Evolutionary conservation across 202 grass and related monocot species (phyloP).

Genomic region (Hordeum pubiflorum): DNA sequence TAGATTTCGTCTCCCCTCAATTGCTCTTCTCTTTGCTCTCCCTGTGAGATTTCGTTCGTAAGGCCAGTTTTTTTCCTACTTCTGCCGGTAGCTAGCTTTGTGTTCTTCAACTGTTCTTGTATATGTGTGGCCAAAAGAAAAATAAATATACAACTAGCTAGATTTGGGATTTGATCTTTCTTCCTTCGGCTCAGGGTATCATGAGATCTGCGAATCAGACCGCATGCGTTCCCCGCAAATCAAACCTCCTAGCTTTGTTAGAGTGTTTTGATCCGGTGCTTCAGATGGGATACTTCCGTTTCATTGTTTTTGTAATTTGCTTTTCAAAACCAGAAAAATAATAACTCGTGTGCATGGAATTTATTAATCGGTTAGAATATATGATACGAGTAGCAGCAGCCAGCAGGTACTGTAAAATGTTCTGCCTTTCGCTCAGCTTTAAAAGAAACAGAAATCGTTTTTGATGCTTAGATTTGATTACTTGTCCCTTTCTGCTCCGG

Average conservation of each 20-base stretch:
- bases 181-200: background rate
- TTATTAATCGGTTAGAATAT: background rate
- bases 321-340: background rate
- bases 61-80: background rate
- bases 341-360: background rate
- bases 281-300: background rate
- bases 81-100: background rate
- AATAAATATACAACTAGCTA: background rate
- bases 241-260: background rate
- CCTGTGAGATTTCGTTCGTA: background rate
- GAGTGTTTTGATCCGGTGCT: background rate
- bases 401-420: background rate
- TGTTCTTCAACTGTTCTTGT: slow-evolving; percentile 9
- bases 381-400: background rate
- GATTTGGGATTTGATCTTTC: background rate
- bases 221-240: background rate
- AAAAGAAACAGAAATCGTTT: background rate
- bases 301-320: background rate
- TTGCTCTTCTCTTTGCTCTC: background rate
- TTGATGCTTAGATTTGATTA: background rate
- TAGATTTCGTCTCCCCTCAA: background rate
- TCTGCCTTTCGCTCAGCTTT: background rate
- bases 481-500: background rate
- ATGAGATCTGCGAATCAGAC: background rate
- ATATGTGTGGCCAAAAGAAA: background rate